These are phyloP conservation scores for Coemansia erecta DNA, from an alignment of 192 early-diverging fungal species.

Conservation along the genomic window DNA sequence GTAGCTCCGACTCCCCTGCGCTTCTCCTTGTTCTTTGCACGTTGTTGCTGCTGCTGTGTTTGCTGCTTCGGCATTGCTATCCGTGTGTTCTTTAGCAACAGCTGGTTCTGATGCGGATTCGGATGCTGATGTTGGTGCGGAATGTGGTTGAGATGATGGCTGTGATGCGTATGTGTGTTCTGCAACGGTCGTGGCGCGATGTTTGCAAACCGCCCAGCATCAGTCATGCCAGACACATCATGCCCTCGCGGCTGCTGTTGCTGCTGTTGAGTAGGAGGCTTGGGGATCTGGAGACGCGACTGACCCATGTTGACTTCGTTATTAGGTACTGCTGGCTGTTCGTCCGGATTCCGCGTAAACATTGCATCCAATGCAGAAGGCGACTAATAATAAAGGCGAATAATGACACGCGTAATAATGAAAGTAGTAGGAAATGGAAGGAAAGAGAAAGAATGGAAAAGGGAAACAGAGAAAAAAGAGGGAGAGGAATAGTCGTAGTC, in stretches of 20 bases:
- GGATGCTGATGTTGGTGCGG: not conserved
- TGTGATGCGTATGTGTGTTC: not conserved
- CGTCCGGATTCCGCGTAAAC: conserved; percentile 30
- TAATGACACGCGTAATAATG: too few species aligned
- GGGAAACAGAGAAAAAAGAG: conserved; percentile 1
- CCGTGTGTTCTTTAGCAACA: not conserved
- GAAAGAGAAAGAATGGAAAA: conserved; percentile 1
- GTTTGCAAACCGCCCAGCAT: too few species aligned
- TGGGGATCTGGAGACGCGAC: too few species aligned
- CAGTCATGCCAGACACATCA: too few species aligned
- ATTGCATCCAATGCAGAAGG: conserved; percentile 4
- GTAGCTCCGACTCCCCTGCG: not conserved
- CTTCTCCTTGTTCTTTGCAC: conserved; percentile 4
- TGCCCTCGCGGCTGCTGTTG: not conserved
- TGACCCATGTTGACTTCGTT: too few species aligned
- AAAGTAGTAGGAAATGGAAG: not conserved
- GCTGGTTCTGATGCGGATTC: not conserved
- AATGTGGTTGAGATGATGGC: not conserved
- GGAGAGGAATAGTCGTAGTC: not conserved
- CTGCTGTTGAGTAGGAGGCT: not conserved
- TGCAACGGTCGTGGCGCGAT: conserved; percentile 23
- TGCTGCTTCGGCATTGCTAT: not conserved
- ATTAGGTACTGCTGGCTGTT: not conserved
- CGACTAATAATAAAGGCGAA: too few species aligned
- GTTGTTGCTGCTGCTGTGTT: not conserved